phyloP scores from a whole-genome alignment of 495 filamentous ascomycete species.

The Margaritispora aquatica region DNA sequence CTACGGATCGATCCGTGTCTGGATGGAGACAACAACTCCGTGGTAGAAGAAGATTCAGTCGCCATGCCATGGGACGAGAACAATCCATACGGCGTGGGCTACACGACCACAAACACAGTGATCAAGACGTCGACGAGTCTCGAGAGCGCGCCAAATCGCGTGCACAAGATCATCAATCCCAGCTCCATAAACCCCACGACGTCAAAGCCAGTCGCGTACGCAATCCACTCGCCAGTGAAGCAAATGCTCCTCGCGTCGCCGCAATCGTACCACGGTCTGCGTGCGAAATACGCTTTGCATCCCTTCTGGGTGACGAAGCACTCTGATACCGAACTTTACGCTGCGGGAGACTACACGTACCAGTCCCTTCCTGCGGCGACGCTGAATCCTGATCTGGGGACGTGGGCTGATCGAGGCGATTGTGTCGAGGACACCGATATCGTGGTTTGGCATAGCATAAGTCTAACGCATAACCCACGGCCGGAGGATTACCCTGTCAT shows the following conservation, averaged over 20 bases:
- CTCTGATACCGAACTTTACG: slow-evolving; percentile 32
- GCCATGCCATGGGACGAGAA: slow-evolving; percentile 13
- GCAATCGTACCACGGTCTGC: slow-evolving; percentile 27
- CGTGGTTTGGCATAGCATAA: slow-evolving; percentile 57
- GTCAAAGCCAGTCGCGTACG: slow-evolving; percentile 33
- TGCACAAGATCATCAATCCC: slow-evolving; percentile 74
- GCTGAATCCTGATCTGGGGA: slow-evolving; percentile 10
- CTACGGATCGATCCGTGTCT: slow-evolving; percentile 61
- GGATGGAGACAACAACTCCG: slow-evolving; percentile 54
- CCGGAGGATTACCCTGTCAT: slow-evolving; percentile 51
- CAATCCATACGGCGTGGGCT: slow-evolving; percentile 15
- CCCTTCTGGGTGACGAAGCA: slow-evolving; percentile 35
- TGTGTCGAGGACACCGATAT: slow-evolving; percentile 39
- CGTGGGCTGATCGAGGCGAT: slow-evolving; percentile 34
- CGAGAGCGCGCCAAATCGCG: slow-evolving; percentile 51
- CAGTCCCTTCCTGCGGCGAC: slow-evolving; percentile 34
- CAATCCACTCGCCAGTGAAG: slow-evolving; percentile 27
- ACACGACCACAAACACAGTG: slow-evolving; percentile 10
- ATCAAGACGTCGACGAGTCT: slow-evolving; percentile 46
- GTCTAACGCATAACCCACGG: slow-evolving; percentile 52
- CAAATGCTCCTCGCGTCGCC: slow-evolving; percentile 32
- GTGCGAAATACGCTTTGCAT: slow-evolving; percentile 33
- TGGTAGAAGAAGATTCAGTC: slow-evolving; percentile 41
- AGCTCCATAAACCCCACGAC: slow-evolving; percentile 61
- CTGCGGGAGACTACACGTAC: slow-evolving; percentile 38